Percentiles rank a stretch among this genome's conserved stretches.
Evolutionary conservation across 805 yeast genomes (phyloP).

Genomic region (Dipodascus geniculatus): DNA sequence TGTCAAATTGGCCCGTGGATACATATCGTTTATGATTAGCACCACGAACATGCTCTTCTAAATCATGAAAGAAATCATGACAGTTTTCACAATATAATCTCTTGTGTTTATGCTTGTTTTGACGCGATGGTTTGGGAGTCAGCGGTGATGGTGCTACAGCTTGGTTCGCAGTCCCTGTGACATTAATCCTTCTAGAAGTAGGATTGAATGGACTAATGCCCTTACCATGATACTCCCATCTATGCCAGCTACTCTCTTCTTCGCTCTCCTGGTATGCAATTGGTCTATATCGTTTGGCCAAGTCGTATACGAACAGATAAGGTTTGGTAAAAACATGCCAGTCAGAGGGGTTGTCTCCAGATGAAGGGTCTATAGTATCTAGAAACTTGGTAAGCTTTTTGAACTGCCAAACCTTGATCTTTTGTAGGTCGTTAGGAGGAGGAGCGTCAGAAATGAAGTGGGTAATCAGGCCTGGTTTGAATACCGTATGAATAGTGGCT

Average conservation of each 20-base stretch:
- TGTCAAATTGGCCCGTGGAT: neutral
- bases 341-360: neutral
- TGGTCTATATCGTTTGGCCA: neutral
- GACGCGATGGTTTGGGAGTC: neutral
- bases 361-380: neutral
- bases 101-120: neutral
- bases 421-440: neutral
- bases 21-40: neutral
- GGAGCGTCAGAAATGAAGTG: neutral
- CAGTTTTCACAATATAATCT: neutral
- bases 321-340: neutral
- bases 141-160: too few species aligned
- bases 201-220: neutral
- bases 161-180: neutral
- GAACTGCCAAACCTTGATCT: neutral
- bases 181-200: neutral
- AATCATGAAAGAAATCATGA: neutral
- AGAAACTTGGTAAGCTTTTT: neutral
- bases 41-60: neutral
- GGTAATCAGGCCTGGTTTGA: neutral
- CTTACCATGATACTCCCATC: neutral
- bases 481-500: neutral
- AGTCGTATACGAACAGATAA: neutral
- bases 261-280: neutral
- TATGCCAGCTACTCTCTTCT: neutral